phyloP scores from a whole-genome alignment of 306 rosid species.

The Cucumis sativus region DNA sequence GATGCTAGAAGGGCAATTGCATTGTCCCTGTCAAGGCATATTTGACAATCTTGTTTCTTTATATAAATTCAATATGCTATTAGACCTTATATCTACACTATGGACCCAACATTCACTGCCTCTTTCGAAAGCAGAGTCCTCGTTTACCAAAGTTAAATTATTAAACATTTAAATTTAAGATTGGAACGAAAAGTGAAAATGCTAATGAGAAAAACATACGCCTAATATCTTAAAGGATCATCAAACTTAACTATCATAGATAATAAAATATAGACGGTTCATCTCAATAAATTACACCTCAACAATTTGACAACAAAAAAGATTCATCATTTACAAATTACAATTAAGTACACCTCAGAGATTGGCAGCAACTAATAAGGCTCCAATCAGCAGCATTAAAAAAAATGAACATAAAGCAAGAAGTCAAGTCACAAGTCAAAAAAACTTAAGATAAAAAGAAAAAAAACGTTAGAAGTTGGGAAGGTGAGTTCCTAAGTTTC shows the following conservation, averaged over 20 bases:
- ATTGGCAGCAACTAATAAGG: neutral
- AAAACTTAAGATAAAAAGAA: neutral
- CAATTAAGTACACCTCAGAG: neutral
- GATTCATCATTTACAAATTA: neutral
- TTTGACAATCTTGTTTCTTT: neutral
- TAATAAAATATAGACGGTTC: neutral
- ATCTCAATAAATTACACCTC: neutral
- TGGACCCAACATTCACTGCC: neutral
- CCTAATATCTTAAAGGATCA: neutral
- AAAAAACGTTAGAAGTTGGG: neutral
- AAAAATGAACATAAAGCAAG: neutral
- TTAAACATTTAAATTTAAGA: neutral
- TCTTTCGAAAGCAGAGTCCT: neutral
- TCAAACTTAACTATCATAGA: neutral
- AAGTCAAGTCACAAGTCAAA: neutral
- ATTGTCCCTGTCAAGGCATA: no score
- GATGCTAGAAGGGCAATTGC: neutral
- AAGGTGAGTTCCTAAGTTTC: neutral
- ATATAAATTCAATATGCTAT: neutral
- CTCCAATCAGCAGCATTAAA: neutral
- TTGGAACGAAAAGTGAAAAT: neutral
- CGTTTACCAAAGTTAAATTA: no score
- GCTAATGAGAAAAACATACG: neutral
- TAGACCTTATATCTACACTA: neutral
- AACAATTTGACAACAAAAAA: neutral